Evolutionary conservation across 495 filamentous ascomycete species (phyloP).

Genomic region (Aspergillus homomorphus): DNA sequence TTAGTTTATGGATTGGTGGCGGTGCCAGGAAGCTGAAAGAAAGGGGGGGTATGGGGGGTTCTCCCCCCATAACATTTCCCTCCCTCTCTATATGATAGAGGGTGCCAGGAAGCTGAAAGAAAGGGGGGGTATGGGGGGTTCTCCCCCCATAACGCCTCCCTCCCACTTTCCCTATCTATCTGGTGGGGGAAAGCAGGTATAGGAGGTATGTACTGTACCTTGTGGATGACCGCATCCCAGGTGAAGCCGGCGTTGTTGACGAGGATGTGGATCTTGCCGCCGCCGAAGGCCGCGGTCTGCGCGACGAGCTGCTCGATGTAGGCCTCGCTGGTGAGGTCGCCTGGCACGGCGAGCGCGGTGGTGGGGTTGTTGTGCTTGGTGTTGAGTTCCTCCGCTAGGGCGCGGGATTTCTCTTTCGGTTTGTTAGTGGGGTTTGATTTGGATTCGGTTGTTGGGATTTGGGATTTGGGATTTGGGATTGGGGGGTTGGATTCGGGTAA

Average conservation of each 20-base stretch:
- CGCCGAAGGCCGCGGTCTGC: constrained; percentile 72
- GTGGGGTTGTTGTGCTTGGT: constrained; percentile 53
- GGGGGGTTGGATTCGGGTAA: not conserved
- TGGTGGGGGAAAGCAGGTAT: not conserved
- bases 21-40: no score
- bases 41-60: no score
- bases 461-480: not conserved
- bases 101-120: no score
- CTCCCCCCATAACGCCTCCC: no score
- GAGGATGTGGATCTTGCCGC: constrained; percentile 82
- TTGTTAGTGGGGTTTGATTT: constrained; percentile 4
- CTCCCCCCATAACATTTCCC: no score
- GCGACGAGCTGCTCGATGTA: constrained; percentile 69
- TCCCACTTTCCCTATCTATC: not conserved
- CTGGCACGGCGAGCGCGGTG: constrained; percentile 62
- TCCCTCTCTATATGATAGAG: no score
- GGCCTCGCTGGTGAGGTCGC: constrained; percentile 65
- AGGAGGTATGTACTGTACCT: constrained; percentile 43
- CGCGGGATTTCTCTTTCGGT: constrained; percentile 50
- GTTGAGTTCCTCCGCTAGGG: constrained; percentile 64
- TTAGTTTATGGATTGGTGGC: no score
- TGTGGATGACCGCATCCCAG: constrained; percentile 89
- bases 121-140: no score
- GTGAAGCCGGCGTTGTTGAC: constrained; percentile 89
- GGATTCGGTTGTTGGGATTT: not conserved